These are phyloP conservation scores for Halophytophthora polymorphica DNA, from an alignment of 352 stramenopile species.

Conservation along the genomic window DNA sequence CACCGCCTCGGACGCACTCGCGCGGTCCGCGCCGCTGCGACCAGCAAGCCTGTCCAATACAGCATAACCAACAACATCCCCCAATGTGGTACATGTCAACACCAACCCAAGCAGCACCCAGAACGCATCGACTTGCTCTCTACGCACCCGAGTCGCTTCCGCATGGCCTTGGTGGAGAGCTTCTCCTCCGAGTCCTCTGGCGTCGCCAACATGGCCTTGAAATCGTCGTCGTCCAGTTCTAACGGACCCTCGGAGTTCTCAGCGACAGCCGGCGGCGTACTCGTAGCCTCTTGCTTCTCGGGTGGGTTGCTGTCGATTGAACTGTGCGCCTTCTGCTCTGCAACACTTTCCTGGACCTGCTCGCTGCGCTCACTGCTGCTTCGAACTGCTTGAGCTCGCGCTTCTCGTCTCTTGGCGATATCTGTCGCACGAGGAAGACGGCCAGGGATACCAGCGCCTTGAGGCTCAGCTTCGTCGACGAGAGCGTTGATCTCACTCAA, in stretches of 20 bases:
- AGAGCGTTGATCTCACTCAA: constrained; percentile 22
- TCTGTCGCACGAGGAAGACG: constrained; percentile 30
- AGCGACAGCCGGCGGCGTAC: neutral
- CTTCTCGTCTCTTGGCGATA: constrained; percentile 17
- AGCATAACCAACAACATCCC: neutral
- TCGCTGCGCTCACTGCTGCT: neutral
- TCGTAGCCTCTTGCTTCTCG: neutral
- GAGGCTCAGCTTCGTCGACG: neutral
- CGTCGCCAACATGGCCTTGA: constrained; percentile 57
- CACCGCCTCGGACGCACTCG: constrained; percentile 37
- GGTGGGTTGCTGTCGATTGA: too few relatives aligned
- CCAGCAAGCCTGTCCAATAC: constrained; percentile 29
- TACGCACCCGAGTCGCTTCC: constrained; percentile 54
- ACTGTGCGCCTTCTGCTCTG: neutral
- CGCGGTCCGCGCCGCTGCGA: constrained; percentile 20
- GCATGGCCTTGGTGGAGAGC: constrained; percentile 51
- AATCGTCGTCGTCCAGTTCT: constrained; percentile 47
- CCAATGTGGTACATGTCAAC: neutral
- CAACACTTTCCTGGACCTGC: neutral
- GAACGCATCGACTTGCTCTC: too few relatives aligned
- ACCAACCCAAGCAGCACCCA: too few relatives aligned
- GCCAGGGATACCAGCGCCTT: neutral
- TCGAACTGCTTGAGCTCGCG: constrained; percentile 4
- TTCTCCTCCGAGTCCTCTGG: constrained; percentile 33
- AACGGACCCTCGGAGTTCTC: constrained; percentile 15